Percentiles rank a stretch among this genome's conserved stretches.
These are phyloP conservation scores for Entomortierella beljakovae DNA, from an alignment of 192 early-diverging fungal genomes.

Conservation along the genomic window DNA sequence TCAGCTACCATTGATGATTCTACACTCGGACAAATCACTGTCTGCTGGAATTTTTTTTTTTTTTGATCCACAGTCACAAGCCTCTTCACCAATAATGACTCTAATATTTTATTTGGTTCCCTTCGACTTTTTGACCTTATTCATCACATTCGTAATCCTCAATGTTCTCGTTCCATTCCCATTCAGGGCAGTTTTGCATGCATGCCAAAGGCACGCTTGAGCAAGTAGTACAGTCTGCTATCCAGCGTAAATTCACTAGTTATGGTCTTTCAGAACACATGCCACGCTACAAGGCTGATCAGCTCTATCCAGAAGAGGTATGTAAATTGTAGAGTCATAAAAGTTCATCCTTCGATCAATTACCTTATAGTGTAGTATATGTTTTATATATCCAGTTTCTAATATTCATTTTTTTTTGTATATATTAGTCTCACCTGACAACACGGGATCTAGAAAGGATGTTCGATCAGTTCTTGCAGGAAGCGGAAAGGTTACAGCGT, in stretches of 20 bases:
- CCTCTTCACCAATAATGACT: background rate
- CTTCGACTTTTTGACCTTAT: background rate
- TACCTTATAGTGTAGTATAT: no score
- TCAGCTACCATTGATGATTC: no score
- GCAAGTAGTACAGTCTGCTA: conserved; percentile 82
- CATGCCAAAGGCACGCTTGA: conserved; percentile 92
- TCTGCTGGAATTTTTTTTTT: no score
- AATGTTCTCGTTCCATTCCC: conserved; percentile 87
- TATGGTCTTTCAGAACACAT: conserved; percentile 95
- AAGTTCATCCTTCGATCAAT: background rate
- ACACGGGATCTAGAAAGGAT: conserved; percentile 67
- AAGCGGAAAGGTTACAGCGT: conserved; percentile 77
- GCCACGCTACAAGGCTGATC: conserved; percentile 76
- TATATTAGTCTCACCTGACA: conserved; percentile 70
- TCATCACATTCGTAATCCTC: background rate
- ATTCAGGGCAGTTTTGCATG: conserved; percentile 96
- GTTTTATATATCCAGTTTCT: background rate
- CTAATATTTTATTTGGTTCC: background rate
- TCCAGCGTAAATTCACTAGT: conserved; percentile 73
- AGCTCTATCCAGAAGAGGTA: conserved; percentile 96
- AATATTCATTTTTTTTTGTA: background rate
- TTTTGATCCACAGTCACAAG: no score
- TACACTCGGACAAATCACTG: no score
- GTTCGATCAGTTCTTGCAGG: conserved; percentile 76
- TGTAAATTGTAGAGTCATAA: background rate